Conservation (phyloP, 495 filamentous ascomycete species). For the Jackrogersella minutella region DNA sequence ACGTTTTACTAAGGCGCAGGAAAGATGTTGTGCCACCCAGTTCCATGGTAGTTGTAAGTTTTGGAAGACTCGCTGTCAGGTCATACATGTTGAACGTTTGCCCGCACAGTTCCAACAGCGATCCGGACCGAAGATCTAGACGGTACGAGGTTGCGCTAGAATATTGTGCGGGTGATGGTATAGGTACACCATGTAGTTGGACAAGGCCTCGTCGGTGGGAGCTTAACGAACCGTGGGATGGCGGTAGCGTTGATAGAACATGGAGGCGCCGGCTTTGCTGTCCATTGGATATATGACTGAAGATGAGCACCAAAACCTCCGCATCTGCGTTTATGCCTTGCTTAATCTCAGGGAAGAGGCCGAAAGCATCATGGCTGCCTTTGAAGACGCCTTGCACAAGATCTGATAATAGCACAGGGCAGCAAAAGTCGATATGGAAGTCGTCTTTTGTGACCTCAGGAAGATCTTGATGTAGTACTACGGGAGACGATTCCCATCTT, state of each 20-base stretch:
- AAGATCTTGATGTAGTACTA: conserved; percentile 50
- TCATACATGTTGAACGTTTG: conserved; percentile 59
- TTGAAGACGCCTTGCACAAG: conserved; percentile 55
- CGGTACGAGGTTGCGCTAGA: conserved; percentile 47
- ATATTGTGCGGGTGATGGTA: conserved; percentile 9
- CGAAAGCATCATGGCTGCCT: conserved; percentile 49
- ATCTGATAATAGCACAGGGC: conserved; percentile 48
- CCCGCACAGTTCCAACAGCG: conserved; percentile 59
- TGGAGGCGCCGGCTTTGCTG: conserved; percentile 51
- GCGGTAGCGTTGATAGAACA: conserved; percentile 51
- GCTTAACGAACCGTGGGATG: conserved; percentile 34
- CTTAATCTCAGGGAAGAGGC: conserved; percentile 46
- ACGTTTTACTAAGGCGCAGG: conserved; percentile 60
- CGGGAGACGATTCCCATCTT: conserved; percentile 49
- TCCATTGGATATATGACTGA: conserved; percentile 24
- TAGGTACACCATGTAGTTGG: conserved; percentile 41
- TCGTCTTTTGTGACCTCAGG: conserved; percentile 32
- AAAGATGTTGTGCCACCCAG: conserved; percentile 56
- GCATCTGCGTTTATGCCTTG: conserved; percentile 44
- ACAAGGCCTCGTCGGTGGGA: conserved; percentile 34
- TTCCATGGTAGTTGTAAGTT: conserved; percentile 49
- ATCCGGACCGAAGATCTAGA: conserved; percentile 64
- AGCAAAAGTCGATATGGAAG: conserved; percentile 53
- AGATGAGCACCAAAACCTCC: conserved; percentile 58
- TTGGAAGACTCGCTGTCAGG: conserved; percentile 58